A percentile compares a stretch with the other conserved stretches of the same genome.
phyloP scores from a whole-genome alignment of 169 alveolate species.

The Plasmodium ovale region DNA sequence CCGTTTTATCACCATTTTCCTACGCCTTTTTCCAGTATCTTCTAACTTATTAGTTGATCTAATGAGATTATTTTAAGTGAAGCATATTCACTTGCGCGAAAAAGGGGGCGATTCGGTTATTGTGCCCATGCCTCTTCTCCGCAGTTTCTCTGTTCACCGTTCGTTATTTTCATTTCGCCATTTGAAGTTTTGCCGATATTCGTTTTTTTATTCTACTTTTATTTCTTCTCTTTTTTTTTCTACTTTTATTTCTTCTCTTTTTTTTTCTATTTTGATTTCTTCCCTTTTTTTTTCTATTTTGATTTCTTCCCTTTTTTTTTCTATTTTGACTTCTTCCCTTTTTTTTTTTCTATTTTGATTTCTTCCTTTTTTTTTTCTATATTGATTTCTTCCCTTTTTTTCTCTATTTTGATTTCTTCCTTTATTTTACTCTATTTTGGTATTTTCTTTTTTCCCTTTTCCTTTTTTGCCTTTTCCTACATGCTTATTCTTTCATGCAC shows the following conservation, averaged over 20 bases:
- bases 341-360: too few relatives aligned
- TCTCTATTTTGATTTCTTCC: too few relatives aligned
- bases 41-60: conserved; percentile 25
- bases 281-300: too few relatives aligned
- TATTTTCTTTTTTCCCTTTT: conserved; percentile 3
- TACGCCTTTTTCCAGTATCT: conserved; percentile 1
- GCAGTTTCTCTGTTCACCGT: not conserved
- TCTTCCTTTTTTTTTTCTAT: too few relatives aligned
- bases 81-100: conserved; percentile 17
- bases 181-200: not conserved
- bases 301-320: too few relatives aligned
- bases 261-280: not conserved
- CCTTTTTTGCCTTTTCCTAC: not conserved
- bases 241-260: not conserved
- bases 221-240: not conserved
- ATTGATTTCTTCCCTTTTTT: too few relatives aligned
- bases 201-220: not conserved
- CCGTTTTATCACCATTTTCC: conserved; percentile 1
- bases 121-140: not conserved
- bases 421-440: too few relatives aligned
- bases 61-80: conserved; percentile 14
- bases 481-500: too few relatives aligned
- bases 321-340: too few relatives aligned
- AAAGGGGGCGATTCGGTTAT: conserved; percentile 7
- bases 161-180: not conserved